A percentile compares a stretch with the other conserved stretches of the same genome.
These are phyloP conservation scores for Chrysosphaeria jannelii DNA, from an alignment of 2,329 filamentous ascomycete genomes.

Conservation along the genomic window DNA sequence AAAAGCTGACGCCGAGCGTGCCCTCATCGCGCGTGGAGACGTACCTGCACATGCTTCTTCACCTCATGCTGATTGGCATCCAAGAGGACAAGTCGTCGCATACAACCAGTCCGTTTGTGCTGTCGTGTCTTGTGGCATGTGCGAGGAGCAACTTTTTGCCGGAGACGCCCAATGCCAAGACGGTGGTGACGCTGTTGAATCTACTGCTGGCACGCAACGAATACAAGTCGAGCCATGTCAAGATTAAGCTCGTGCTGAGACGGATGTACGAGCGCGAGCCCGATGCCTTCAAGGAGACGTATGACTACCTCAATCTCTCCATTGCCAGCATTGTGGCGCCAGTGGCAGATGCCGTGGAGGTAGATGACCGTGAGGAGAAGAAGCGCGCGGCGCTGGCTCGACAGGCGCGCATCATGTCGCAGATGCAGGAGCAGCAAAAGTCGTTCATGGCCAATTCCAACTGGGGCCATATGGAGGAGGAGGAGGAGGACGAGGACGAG, in stretches of 20 bases:
- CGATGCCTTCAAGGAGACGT: constrained; percentile 36
- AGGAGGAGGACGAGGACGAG: constrained; percentile 27
- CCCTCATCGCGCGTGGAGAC: constrained; percentile 64
- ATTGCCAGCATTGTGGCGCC: constrained; percentile 62
- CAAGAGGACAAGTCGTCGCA: constrained; percentile 36
- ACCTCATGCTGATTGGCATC: constrained; percentile 62
- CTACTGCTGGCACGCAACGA: constrained; percentile 35
- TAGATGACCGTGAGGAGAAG: constrained; percentile 51
- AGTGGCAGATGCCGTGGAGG: constrained; percentile 20
- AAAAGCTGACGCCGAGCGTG: constrained; percentile 39
- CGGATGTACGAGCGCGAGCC: constrained; percentile 64
- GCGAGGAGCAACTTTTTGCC: constrained; percentile 25
- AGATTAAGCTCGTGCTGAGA: constrained; percentile 57
- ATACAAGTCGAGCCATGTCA: constrained; percentile 57
- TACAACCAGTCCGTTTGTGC: constrained; percentile 29
- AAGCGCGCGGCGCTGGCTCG: constrained; percentile 75
- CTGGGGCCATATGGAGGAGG: constrained; percentile 64
- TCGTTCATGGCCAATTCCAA: constrained; percentile 66
- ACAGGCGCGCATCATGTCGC: constrained; percentile 84
- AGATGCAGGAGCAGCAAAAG: constrained; percentile 93
- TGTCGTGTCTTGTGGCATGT: constrained; percentile 32
- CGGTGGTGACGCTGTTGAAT: constrained; percentile 32
- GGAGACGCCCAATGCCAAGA: constrained; percentile 23
- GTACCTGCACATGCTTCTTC: constrained; percentile 72
- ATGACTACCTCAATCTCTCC: constrained; percentile 29